phyloP scores from a whole-genome alignment of 176 grass and related monocot species.

The Chrysopogon serrulatus region DNA sequence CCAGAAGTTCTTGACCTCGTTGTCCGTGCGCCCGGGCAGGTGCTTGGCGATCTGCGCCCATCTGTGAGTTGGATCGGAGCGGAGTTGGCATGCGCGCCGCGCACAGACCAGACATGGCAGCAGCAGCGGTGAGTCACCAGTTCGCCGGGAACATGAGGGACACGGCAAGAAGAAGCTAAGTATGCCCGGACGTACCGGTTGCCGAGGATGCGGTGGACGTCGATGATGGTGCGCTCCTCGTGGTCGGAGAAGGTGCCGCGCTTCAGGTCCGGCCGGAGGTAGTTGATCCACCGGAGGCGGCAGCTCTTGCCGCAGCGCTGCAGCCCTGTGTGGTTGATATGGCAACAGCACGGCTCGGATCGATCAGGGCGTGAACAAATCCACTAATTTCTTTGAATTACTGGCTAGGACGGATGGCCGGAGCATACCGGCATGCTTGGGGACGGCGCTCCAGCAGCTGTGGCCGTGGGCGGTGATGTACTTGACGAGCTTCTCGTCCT shows the following conservation, averaged over 20 bases:
- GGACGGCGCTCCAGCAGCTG: conserved; percentile 96
- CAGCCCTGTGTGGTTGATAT: conserved; percentile 59
- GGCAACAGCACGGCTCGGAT: no score
- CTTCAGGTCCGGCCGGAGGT: conserved; percentile 91
- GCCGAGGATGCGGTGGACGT: conserved; percentile 96
- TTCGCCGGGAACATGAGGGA: background rate
- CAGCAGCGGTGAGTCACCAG: background rate
- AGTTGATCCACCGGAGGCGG: conserved; percentile 98
- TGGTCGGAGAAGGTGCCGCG: conserved; percentile 83
- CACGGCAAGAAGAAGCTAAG: background rate
- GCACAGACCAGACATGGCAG: background rate
- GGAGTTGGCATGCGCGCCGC: background rate
- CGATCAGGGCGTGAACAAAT: background rate
- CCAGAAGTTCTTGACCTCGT: conserved; percentile 99
- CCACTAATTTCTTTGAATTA: background rate
- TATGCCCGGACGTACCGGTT: conserved; percentile 46
- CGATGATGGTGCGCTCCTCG: conserved; percentile 93
- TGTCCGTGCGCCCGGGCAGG: conserved; percentile 91
- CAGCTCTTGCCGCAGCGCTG: conserved; percentile 99
- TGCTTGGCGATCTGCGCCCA: conserved; percentile 99
- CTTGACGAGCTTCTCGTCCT: conserved; percentile 85
- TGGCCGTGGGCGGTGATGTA: conserved; percentile 88
- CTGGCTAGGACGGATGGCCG: background rate
- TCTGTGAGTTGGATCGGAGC: conserved; percentile 11
- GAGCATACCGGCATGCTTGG: conserved; percentile 74